phyloP scores from a whole-genome alignment of 441 rosid species.

The Breynia disticha region DNA sequence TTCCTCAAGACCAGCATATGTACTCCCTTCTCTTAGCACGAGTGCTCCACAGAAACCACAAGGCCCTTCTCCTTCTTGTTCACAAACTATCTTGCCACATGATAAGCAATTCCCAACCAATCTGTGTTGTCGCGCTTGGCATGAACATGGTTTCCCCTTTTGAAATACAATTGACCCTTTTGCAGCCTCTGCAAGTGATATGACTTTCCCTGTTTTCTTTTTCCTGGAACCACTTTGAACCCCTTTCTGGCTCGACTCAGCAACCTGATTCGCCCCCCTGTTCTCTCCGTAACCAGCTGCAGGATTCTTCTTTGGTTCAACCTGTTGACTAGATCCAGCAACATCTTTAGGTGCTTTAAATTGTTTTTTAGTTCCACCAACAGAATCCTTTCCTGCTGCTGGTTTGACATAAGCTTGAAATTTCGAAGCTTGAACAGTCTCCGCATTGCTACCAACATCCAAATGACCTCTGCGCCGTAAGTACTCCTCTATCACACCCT shows the following conservation, averaged over 20 bases:
- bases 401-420: conserved; percentile 76
- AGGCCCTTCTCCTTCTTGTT: conserved; percentile 95
- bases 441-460: conserved; percentile 22
- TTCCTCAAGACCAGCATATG: conserved; percentile 78
- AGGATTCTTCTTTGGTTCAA: conserved; percentile 22
- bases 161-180: conserved; percentile 87
- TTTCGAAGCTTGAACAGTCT: conserved; percentile 34
- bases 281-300: conserved; percentile 19
- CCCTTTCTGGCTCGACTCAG: conserved; percentile 28
- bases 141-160: conserved; percentile 79
- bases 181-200: conserved; percentile 88
- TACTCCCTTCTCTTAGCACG: conserved; percentile 80
- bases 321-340: conserved; percentile 24
- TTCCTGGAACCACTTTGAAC: conserved; percentile 47
- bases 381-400: conserved; percentile 33
- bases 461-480: conserved; percentile 56
- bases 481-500: conserved; percentile 61
- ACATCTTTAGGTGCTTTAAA: conserved; percentile 33
- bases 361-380: conserved; percentile 40
- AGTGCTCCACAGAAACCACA: conserved; percentile 82
- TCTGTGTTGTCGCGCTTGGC: conserved; percentile 79
- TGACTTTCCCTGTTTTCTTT: conserved; percentile 76
- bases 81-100: conserved; percentile 90
- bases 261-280: conserved; percentile 13
- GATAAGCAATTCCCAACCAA: conserved; percentile 90